A percentile compares a stretch with the other conserved stretches of the same genome.
phyloP scores from a whole-genome alignment of 345 rosid species.

The Rhizophora mangle region DNA sequence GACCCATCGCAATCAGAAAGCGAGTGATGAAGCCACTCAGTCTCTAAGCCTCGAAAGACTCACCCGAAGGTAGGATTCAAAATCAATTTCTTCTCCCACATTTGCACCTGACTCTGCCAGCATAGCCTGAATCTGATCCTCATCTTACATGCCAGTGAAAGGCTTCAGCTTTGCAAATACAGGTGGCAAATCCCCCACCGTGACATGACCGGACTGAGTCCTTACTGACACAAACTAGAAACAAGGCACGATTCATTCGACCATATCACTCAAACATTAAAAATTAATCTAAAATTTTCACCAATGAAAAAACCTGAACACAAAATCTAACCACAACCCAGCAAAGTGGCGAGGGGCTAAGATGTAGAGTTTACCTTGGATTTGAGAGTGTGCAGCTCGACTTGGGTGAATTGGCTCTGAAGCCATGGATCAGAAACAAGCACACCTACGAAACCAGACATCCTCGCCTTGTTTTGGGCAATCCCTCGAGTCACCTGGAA shows the following conservation, averaged over 20 bases:
- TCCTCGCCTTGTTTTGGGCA: slow-evolving; percentile 15
- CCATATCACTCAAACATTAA: no score
- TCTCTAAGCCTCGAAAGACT: slow-evolving; percentile 21
- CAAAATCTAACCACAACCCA: slow-evolving; percentile 3
- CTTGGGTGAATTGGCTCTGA: slow-evolving; percentile 98
- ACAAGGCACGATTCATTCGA: not conserved
- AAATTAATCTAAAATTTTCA: not conserved
- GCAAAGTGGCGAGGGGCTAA: not conserved
- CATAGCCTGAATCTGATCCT: slow-evolving; percentile 62
- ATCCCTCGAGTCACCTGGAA: not conserved
- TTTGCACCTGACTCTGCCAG: slow-evolving; percentile 45
- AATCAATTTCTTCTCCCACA: slow-evolving; percentile 63
- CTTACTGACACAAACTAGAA: slow-evolving; percentile 65
- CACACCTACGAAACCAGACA: slow-evolving; percentile 91
- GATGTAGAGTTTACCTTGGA: slow-evolving; percentile 54
- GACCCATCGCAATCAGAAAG: no score
- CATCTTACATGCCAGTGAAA: slow-evolving; percentile 54
- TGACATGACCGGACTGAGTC: slow-evolving; percentile 50
- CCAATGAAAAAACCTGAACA: not conserved
- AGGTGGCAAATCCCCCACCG: slow-evolving; percentile 64
- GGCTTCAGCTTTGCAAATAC: slow-evolving; percentile 64
- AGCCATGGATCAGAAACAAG: slow-evolving; percentile 95
- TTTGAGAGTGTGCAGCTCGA: slow-evolving; percentile 94
- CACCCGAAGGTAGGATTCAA: slow-evolving; percentile 84
- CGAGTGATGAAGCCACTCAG: not conserved